Evolutionary conservation across 2,329 filamentous ascomycete genomes (phyloP).

Genomic region (Alternaria panax): DNA sequence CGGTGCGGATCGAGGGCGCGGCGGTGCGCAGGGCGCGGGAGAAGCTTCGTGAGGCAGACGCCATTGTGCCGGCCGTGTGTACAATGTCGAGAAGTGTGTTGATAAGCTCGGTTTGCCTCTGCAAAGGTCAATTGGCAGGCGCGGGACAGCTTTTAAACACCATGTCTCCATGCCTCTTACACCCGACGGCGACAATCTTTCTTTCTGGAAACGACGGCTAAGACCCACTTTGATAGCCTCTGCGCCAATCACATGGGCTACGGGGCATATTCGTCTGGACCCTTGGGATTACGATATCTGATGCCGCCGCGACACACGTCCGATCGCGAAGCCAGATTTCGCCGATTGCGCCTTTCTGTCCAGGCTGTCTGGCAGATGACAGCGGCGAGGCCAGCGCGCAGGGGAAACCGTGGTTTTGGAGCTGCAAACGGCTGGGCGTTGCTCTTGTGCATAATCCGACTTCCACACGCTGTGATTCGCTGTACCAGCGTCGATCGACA

Average conservation of each 20-base stretch:
- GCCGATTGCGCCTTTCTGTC: slow-evolving; percentile 20
- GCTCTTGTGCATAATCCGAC: slow-evolving; percentile 20
- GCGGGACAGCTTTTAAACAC: slow-evolving; percentile 23
- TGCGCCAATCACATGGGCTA: slow-evolving; percentile 25
- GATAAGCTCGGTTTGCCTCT: slow-evolving; percentile 12
- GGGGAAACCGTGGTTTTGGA: slow-evolving; percentile 14
- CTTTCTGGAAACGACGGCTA: slow-evolving; percentile 23
- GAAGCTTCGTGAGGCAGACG: slow-evolving; percentile 45
- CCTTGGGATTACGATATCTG: slow-evolving; percentile 33
- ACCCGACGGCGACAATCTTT: slow-evolving; percentile 29
- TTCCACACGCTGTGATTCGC: slow-evolving; percentile 30
- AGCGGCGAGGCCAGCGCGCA: not conserved
- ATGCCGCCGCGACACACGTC: slow-evolving; percentile 3
- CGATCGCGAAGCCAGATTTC: slow-evolving; percentile 17
- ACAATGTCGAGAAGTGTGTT: not conserved
- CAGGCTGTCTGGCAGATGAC: not conserved
- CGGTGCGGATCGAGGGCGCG: slow-evolving; percentile 61
- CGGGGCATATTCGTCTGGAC: slow-evolving; percentile 22
- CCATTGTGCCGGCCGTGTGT: slow-evolving; percentile 34
- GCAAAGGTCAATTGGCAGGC: slow-evolving; percentile 21
- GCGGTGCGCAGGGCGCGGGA: slow-evolving; percentile 52
- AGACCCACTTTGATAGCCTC: slow-evolving; percentile 16
- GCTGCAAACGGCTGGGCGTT: slow-evolving; percentile 7
- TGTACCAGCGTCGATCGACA: slow-evolving; percentile 22
- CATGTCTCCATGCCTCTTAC: slow-evolving; percentile 8